Evolutionary conservation across 2,329 filamentous ascomycete species (phyloP), one percentile per base, ranked within the genome.

Genomic region (Colletotrichum liaoningense): DNA sequence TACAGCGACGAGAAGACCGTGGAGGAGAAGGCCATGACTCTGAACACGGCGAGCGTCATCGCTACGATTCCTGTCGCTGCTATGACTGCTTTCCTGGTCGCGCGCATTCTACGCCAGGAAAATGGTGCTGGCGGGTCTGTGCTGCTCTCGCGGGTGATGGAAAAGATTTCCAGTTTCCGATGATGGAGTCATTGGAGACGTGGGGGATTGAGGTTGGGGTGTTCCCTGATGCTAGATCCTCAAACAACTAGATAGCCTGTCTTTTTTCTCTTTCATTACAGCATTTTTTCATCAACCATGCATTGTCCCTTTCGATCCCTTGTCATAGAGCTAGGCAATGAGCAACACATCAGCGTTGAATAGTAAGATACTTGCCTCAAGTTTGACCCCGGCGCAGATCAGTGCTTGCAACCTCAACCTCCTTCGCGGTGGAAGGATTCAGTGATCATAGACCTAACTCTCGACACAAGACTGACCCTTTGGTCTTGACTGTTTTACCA

Each of bases 1-100:
- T 73, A 73, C 42, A 24, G 30, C 2, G 70, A 73, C 26, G 70
- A 73, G 38, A 66, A 70, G 60, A 62, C 16, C 1, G 46, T 54
- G 1, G 70, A 63, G 9, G 70, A 52, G 4, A 62, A 73, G 19
- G 49, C 16, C 12, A 11, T 28, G 4, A 11, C 1, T 9, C 33
- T 66, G 9, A 56, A 16, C 59, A 62, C 19, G 14, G 8, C 67
- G 3, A 56, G 60, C 1, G 5, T 66, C 7, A 28, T 38, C 14
- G 46, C 55, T 8, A 52, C 70, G 9, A 28, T 70, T 4, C 70
- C 70, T 4, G 22, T 70, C 3, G 70, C 70, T 7, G 70, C 70
- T 4, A 3, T 65, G 19, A 73, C 70, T 11, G 70, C 67, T 2
- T 64, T 73, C 24, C 2, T 70, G 2, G 14, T 70, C 8, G 67